phyloP scores from a whole-genome alignment of 2,329 filamentous ascomycete genomes.

The Paramyrothecium roridum region DNA sequence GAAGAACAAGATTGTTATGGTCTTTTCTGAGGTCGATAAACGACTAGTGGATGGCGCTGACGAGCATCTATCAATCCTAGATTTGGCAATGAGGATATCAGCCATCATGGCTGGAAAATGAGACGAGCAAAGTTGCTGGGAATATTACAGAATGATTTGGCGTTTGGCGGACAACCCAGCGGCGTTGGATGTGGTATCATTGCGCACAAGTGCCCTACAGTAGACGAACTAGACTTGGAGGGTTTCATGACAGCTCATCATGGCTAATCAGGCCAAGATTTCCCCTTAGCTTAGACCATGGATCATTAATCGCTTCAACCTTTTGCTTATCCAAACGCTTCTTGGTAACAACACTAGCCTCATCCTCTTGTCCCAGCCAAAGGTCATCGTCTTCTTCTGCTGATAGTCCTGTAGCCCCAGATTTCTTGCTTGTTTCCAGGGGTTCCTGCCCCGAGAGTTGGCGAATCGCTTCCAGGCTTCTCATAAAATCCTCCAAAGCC shows the following conservation, averaged over 20 bases:
- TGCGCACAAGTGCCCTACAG: neutral
- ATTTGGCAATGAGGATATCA: constrained; percentile 79
- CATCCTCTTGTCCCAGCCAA: constrained; percentile 31
- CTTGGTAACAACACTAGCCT: constrained; percentile 14
- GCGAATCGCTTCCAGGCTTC: constrained; percentile 46
- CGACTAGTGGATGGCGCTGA: constrained; percentile 90
- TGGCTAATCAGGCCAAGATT: constrained; percentile 49
- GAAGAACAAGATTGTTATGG: constrained; percentile 84
- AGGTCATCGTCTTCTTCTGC: constrained; percentile 17
- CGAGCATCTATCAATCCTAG: constrained; percentile 87
- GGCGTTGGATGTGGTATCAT: constrained; percentile 2
- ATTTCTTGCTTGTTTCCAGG: constrained; percentile 17
- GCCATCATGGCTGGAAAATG: constrained; percentile 58
- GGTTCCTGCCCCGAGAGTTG: constrained; percentile 38
- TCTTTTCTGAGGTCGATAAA: constrained; percentile 95
- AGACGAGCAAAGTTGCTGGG: neutral
- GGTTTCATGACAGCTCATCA: constrained; percentile 20
- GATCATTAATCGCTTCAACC: constrained; percentile 28
- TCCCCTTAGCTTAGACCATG: constrained; percentile 51
- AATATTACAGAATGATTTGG: neutral
- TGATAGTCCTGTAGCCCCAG: constrained; percentile 12
- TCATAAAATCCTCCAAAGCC: constrained; percentile 51
- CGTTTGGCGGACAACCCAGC: neutral
- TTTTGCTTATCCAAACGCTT: constrained; percentile 19
- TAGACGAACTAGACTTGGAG: constrained; percentile 4